A percentile compares a stretch with the other conserved stretches of the same genome.
These are phyloP conservation scores for Penicillium roqueforti DNA, from an alignment of 495 filamentous ascomycete species.

Conservation along the genomic window DNA sequence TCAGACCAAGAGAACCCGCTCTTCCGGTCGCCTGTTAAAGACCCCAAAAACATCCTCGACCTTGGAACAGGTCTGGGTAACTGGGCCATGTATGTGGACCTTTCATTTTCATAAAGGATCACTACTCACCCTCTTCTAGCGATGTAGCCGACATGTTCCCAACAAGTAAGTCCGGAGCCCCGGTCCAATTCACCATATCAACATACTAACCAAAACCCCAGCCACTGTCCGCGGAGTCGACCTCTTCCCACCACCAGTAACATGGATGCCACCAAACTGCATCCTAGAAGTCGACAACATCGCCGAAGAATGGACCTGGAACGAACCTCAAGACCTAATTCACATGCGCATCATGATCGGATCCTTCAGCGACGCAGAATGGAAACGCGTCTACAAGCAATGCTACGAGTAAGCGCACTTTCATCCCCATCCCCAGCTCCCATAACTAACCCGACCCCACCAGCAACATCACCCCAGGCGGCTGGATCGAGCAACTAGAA, in stretches of 20 bases:
- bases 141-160: constrained; percentile 26
- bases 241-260: constrained; percentile 20
- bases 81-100: constrained; percentile 27
- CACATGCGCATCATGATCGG: constrained; percentile 27
- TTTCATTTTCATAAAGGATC: background rate
- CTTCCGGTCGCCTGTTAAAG: constrained; percentile 9
- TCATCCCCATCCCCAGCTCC: background rate
- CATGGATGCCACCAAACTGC: constrained; percentile 33
- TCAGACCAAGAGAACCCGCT: constrained; percentile 16
- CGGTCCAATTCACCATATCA: background rate
- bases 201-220: constrained; percentile 1
- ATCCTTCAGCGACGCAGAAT: constrained; percentile 22
- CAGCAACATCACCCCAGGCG: constrained; percentile 42
- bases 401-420: constrained; percentile 20
- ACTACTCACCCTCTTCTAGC: constrained; percentile 9
- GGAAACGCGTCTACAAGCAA: constrained; percentile 27
- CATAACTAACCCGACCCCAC: background rate
- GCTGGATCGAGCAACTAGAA: constrained; percentile 53
- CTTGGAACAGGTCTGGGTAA: constrained; percentile 26
- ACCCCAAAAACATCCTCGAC: constrained; percentile 21
- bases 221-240: constrained; percentile 22
- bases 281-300: constrained; percentile 28
- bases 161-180: constrained; percentile 3
- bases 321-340: constrained; percentile 29
- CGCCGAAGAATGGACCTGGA: constrained; percentile 28